phyloP scores from a whole-genome alignment of 371 early-diverging fungal genomes.

The Dichotomocladium elegans region DNA sequence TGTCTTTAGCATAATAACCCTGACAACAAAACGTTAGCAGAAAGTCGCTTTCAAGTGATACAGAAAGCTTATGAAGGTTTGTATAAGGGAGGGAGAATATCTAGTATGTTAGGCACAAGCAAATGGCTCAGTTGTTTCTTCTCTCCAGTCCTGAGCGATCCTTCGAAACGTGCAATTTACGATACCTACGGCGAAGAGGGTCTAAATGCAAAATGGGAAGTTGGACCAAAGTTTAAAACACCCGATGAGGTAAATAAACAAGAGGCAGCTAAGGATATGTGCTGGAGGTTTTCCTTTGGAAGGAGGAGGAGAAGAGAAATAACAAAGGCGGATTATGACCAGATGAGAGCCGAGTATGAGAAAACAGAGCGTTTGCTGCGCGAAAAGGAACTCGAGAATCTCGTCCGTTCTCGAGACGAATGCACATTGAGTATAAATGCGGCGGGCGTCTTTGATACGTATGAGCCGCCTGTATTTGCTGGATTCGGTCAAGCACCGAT shows the following conservation, averaged over 20 bases:
- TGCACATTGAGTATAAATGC: constrained; percentile 55
- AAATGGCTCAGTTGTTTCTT: neutral
- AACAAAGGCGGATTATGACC: too few relatives aligned
- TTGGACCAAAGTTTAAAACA: constrained; percentile 75
- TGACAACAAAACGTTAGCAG: constrained; percentile 53
- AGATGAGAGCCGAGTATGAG: constrained; percentile 87
- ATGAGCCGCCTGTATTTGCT: constrained; percentile 51
- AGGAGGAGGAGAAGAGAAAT: too few relatives aligned
- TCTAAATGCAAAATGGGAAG: constrained; percentile 68
- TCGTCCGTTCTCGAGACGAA: constrained; percentile 66
- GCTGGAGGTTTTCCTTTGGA: neutral
- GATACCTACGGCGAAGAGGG: constrained; percentile 92
- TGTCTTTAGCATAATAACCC: constrained; percentile 14
- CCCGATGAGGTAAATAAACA: constrained; percentile 67
- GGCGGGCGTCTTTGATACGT: constrained; percentile 51
- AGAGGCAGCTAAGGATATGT: neutral
- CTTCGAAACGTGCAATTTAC: constrained; percentile 80
- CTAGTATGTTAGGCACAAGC: neutral
- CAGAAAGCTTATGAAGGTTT: constrained; percentile 88
- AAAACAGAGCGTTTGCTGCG: constrained; percentile 61
- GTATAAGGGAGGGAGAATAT: neutral
- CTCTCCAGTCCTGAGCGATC: constrained; percentile 72
- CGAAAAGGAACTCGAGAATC: constrained; percentile 75
- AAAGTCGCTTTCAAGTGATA: constrained; percentile 77
- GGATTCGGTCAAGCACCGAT: constrained; percentile 26